These are phyloP conservation scores for Eruca vesicaria DNA, from an alignment of 441 rosid species.

Conservation along the genomic window DNA sequence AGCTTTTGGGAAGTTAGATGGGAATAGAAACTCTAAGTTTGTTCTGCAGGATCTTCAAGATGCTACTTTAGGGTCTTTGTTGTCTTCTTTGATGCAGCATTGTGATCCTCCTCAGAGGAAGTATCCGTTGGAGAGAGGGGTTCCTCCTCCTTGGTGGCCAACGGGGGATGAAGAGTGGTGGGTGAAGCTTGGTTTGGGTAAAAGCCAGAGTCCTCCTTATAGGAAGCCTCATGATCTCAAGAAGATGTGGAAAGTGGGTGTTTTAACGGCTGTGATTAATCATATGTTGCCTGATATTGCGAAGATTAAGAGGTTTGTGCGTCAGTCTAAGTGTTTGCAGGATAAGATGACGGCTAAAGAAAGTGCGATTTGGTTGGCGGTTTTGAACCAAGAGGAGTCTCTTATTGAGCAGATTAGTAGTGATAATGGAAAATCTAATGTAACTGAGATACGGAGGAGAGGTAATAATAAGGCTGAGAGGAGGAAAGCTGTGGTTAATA, in stretches of 20 bases:
- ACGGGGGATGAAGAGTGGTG: slow-evolving; percentile 94
- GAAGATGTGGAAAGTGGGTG: slow-evolving; percentile 99
- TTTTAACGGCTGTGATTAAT: slow-evolving; percentile 90
- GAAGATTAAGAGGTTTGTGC: slow-evolving; percentile 86
- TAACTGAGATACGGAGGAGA: slow-evolving; percentile 60
- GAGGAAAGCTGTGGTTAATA: slow-evolving; percentile 51
- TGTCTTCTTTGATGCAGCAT: slow-evolving; percentile 98
- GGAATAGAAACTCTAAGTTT: slow-evolving; percentile 60
- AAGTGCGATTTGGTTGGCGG: slow-evolving; percentile 97
- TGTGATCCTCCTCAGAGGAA: slow-evolving; percentile 98
- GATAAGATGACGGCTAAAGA: slow-evolving; percentile 99
- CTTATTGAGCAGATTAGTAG: slow-evolving; percentile 72
- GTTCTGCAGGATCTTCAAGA: slow-evolving; percentile 91
- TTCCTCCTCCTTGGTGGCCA: slow-evolving; percentile 99
- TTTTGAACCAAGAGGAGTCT: slow-evolving; percentile 81
- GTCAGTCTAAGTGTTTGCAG: slow-evolving; percentile 95
- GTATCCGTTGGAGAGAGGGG: slow-evolving; percentile 85
- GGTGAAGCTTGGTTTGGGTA: slow-evolving; percentile 58
- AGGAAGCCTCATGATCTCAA: slow-evolving; percentile 95
- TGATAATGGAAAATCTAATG: slow-evolving; percentile 82
- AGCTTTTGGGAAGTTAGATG: slow-evolving; percentile 60
- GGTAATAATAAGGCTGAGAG: slow-evolving; percentile 37
- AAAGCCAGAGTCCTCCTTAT: slow-evolving; percentile 77
- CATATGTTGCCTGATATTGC: slow-evolving; percentile 96
- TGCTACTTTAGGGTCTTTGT: slow-evolving; percentile 88